A percentile compares a stretch with the other conserved stretches of the same genome.
phyloP scores from a whole-genome alignment of 495 filamentous ascomycete species.

The Neurospora tetrasperma region DNA sequence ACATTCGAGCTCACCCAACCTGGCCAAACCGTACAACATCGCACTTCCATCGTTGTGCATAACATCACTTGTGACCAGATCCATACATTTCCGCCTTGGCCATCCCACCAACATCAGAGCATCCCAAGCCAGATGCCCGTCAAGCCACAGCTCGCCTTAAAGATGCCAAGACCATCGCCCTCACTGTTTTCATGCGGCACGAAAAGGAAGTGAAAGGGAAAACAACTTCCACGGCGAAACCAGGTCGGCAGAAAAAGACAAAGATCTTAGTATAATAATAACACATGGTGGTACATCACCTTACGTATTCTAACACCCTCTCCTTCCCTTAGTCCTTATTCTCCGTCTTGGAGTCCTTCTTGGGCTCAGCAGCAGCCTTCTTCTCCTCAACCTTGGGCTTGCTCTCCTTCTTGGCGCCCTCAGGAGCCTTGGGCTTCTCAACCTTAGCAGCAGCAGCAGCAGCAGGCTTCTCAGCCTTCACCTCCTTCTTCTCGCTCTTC shows the following conservation, averaged over 20 bases:
- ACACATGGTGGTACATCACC: conserved; percentile 1
- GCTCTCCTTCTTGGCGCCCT: not conserved
- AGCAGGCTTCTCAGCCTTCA: conserved; percentile 1
- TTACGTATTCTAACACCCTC: not conserved
- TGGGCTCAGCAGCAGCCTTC: no score
- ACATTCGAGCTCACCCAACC: no score
- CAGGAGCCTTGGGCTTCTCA: not conserved
- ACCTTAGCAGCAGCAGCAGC: not conserved
- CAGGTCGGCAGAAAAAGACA: not conserved
- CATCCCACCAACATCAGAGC: no score
- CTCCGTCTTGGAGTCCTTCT: not conserved
- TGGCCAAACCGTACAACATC: no score
- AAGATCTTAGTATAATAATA: not conserved
- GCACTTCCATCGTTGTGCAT: no score
- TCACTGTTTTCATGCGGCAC: not conserved
- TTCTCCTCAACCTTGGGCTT: not conserved
- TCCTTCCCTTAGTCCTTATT: not conserved
- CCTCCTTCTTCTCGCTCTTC: not conserved
- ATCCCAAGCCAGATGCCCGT: no score
- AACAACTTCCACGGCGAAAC: not conserved
- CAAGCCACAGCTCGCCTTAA: no score
- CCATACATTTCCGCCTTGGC: no score
- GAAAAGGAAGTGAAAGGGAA: not conserved
- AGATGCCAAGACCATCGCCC: not conserved
- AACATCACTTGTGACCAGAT: no score